Percentiles rank a stretch among this genome's conserved stretches.
These are phyloP conservation scores for Paraurostyla sp. DNA, from an alignment of 73 alveolate genomes.

Conservation along the genomic window DNA sequence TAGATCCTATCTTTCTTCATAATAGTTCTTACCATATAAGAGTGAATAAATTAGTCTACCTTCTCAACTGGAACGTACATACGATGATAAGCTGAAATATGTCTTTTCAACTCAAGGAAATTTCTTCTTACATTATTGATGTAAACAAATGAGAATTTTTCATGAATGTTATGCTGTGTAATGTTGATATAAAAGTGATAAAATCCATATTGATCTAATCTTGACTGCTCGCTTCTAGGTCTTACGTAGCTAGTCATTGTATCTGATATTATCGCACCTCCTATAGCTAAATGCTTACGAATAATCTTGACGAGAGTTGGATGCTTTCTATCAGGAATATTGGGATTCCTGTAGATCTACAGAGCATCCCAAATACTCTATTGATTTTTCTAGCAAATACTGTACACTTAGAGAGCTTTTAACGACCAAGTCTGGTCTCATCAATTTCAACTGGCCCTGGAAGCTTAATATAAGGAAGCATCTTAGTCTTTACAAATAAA, in stretches of 20 bases:
- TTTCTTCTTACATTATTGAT: slow-evolving; percentile 55
- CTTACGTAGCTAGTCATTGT: slow-evolving; percentile 63
- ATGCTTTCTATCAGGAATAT: slow-evolving; percentile 61
- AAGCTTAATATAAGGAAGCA: slow-evolving; percentile 54
- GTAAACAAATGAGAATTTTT: slow-evolving; percentile 46
- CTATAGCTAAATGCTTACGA: slow-evolving; percentile 38
- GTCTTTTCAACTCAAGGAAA: slow-evolving; percentile 50
- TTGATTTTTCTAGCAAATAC: slow-evolving; percentile 60
- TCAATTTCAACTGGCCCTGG: slow-evolving; percentile 66
- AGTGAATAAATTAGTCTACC: slow-evolving; percentile 56
- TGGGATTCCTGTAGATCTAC: slow-evolving; percentile 59
- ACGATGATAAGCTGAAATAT: slow-evolving; percentile 59
- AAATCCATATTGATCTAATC: slow-evolving; percentile 53
- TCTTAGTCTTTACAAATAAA: slow-evolving; percentile 54
- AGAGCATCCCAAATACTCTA: slow-evolving; percentile 56
- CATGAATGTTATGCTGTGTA: slow-evolving; percentile 61
- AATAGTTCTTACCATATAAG: slow-evolving; percentile 56
- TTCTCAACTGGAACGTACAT: slow-evolving; percentile 63
- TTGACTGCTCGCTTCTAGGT: slow-evolving; percentile 57
- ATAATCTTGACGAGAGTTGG: slow-evolving; percentile 46
- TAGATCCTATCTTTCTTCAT: slow-evolving; percentile 48
- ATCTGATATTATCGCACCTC: slow-evolving; percentile 55
- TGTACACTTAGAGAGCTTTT: slow-evolving; percentile 49
- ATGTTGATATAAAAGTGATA: slow-evolving; percentile 55
- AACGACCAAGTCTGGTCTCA: slow-evolving; percentile 60